Evolutionary conservation across 805 yeast genomes (phyloP).

Genomic region (Pichia deserticola): DNA sequence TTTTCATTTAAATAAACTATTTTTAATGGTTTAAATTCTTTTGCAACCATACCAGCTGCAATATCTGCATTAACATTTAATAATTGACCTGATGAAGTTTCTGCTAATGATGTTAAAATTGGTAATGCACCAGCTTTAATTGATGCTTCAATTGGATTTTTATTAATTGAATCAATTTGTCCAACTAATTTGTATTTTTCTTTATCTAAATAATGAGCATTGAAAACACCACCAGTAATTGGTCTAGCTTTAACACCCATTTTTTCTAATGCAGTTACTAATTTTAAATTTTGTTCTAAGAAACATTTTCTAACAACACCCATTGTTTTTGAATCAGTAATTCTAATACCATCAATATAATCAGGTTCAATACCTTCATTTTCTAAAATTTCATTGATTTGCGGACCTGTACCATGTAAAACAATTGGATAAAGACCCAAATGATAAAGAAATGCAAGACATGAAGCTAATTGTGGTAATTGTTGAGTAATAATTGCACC

Average conservation of each 20-base stretch:
- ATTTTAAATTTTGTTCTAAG: constrained; percentile 87
- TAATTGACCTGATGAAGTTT: constrained; percentile 93
- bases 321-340: constrained; percentile 93
- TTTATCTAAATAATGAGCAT: constrained; percentile 85
- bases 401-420: constrained; percentile 98
- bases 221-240: constrained; percentile 94
- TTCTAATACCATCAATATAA: constrained; percentile 92
- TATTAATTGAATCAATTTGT: constrained; percentile 76
- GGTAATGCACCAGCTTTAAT: constrained; percentile 96
- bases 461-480: constrained; percentile 86
- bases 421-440: constrained; percentile 96
- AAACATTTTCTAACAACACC: constrained; percentile 92
- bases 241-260: constrained; percentile 99
- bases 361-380: constrained; percentile 93
- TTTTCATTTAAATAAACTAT: constrained; percentile 95
- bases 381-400: constrained; percentile 89
- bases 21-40: constrained; percentile 94
- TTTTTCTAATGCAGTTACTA: constrained; percentile 92
- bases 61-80: constrained; percentile 97
- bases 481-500: constrained; percentile 98
- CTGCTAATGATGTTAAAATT: constrained; percentile 92
- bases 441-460: constrained; percentile 92
- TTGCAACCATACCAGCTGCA: constrained; percentile 96
- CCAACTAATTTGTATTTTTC: constrained; percentile 93
- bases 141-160: constrained; percentile 85